Conservation (phyloP, 2,329 filamentous ascomycete genomes). For the Aspergillus glaucus region DNA sequence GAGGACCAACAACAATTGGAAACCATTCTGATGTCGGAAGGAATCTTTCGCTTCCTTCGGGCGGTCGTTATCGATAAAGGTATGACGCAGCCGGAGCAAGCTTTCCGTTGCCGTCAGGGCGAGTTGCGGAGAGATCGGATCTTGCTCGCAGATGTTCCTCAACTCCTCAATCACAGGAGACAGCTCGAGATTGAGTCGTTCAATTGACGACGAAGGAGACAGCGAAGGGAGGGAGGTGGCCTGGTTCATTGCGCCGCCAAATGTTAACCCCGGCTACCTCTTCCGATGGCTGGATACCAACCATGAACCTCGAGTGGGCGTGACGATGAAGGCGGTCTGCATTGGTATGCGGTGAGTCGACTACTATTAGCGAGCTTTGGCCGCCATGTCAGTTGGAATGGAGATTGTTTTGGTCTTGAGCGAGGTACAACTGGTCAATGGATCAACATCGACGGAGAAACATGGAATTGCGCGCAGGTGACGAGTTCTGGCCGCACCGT, state of each 20-base stretch:
- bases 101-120: conserved; percentile 46
- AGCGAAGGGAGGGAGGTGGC: conserved; percentile 22
- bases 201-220: conserved; percentile 25
- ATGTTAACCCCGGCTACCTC: conserved; percentile 28
- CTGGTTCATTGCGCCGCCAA: conserved; percentile 26
- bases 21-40: conserved; percentile 75
- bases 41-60: conserved; percentile 62
- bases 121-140: conserved; percentile 24
- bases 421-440: conserved; percentile 7
- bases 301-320: conserved; percentile 26
- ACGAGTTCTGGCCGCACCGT: neutral
- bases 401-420: neutral
- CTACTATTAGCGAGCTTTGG: conserved; percentile 1
- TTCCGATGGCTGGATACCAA: conserved; percentile 27
- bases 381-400: conserved; percentile 7
- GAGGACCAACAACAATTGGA: conserved; percentile 64
- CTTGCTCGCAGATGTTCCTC: conserved; percentile 24
- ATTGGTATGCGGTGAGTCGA: conserved; percentile 24
- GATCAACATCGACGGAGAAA: conserved; percentile 12
- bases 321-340: conserved; percentile 26
- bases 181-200: conserved; percentile 33
- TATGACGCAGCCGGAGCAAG: conserved; percentile 61
- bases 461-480: conserved; percentile 7
- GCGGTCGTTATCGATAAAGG: conserved; percentile 49
- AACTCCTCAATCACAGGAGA: conserved; percentile 33